Conservation (phyloP, 2,329 filamentous ascomycete genomes). For the Nectriaceae sp. region DNA sequence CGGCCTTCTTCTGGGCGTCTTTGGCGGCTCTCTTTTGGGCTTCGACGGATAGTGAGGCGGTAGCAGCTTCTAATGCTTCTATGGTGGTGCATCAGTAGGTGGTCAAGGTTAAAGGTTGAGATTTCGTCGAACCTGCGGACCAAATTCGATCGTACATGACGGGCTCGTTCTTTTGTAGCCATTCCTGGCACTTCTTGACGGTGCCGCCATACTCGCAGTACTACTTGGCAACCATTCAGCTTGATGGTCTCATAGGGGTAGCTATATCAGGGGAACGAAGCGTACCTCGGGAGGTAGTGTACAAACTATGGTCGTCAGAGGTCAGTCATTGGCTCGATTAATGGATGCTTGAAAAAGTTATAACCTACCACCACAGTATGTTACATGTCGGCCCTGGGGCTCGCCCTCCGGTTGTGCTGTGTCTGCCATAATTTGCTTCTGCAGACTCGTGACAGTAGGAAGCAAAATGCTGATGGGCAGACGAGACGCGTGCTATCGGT, state of each 20-base stretch:
- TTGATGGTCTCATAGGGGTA: conserved; percentile 12
- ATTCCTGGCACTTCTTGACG: conserved; percentile 95
- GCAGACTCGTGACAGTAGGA: conserved; percentile 15
- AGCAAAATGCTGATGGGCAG: neutral
- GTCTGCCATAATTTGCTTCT: conserved; percentile 52
- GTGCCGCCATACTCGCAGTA: conserved; percentile 99
- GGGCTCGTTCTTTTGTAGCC: conserved; percentile 77
- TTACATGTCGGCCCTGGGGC: conserved; percentile 53
- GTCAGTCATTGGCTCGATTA: conserved; percentile 19
- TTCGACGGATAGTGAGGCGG: conserved; percentile 83
- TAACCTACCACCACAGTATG: conserved; percentile 63
- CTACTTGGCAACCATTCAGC: conserved; percentile 51
- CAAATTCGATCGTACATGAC: conserved; percentile 79
- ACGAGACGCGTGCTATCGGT: conserved; percentile 29
- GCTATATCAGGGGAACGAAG: conserved; percentile 5
- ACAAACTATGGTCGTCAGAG: conserved; percentile 51
- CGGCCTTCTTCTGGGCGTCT: conserved; percentile 94
- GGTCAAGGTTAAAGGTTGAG: neutral
- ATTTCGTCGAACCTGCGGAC: conserved; percentile 68
- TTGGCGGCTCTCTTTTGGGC: conserved; percentile 94
- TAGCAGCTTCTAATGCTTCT: conserved; percentile 83
- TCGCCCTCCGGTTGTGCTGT: conserved; percentile 51
- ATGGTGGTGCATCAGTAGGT: conserved; percentile 13
- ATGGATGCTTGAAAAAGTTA: neutral
- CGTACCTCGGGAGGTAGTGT: conserved; percentile 66